Evolutionary conservation across 2,329 filamentous ascomycete genomes (phyloP), one percentile per base, ranked within the genome.

Genomic region (Peltaster fructicola): DNA sequence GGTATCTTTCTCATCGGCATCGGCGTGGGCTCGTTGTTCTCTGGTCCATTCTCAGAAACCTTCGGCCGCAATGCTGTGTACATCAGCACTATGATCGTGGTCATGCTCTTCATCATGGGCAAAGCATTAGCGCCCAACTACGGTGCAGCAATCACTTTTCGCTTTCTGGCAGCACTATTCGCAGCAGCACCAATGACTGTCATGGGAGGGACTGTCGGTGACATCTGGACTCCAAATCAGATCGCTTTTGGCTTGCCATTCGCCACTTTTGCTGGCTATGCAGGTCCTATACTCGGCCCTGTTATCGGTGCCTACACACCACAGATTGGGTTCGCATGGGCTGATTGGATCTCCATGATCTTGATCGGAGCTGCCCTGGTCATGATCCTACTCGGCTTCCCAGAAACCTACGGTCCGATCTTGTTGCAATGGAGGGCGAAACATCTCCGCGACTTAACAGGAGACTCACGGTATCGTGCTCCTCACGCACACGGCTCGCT

Each of bases 351-450:
- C 11, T 46, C 44, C 5, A 30, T 49, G 9, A 45, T 46, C 22
- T 31, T 46, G n/a, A 42, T 44, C 10, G 44, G 39, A 4, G 24
- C 41, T 7, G 34, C 48, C 4, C 30, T 45, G 4, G 17, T 23
- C 3, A 15, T 39, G 9, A 41, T 48, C 9, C 20, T 63, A 2
- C 32, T 61, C 3, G 54, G 59, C 31, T 47, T 60, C 5, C 61
- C 59, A 2, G 61, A 65, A 40, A 65, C 60, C 0, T 65, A 61
- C 34, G 44, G 54, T 3, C 58, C 56, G 0, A 38, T 44, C 10
- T 32, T 50, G 4, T 32, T 50, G 1, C 40, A 40, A 16, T 53
- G 49, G 41, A 54, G 53, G 29, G 47, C 48, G 3, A 25, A 38
- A 14, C 45, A 50, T 26, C 28, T 47, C 2, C 37, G 43, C 9